phyloP scores from a whole-genome alignment of 306 rosid genomes.

The Glycine latifolia region DNA sequence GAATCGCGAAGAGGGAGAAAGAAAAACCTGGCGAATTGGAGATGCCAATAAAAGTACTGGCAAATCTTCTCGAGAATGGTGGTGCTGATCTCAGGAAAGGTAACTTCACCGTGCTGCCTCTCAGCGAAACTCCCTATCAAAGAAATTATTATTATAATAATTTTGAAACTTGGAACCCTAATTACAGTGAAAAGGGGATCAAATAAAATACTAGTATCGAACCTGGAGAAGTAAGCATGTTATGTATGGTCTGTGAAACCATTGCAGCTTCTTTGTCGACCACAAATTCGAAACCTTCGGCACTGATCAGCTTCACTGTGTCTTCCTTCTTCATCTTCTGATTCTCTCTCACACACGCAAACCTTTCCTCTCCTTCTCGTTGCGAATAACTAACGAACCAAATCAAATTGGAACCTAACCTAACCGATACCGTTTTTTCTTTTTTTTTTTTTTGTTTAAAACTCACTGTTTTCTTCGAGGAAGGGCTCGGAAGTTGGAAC shows the following conservation, averaged over 20 bases:
- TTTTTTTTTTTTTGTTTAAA: no score
- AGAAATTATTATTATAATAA: neutral
- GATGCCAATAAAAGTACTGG: constrained; percentile 96
- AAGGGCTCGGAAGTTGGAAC: no score
- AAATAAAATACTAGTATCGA: constrained; percentile 57
- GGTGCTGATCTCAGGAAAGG: constrained; percentile 96
- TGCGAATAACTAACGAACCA: neutral
- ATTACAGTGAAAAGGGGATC: neutral
- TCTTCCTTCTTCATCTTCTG: constrained; percentile 84
- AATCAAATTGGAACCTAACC: no score
- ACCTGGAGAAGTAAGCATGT: constrained; percentile 99
- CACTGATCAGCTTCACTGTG: constrained; percentile 86
- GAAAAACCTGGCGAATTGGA: constrained; percentile 82
- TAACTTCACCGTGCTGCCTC: constrained; percentile 80
- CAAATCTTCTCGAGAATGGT: constrained; percentile 98
- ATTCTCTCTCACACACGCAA: no score
- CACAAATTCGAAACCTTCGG: constrained; percentile 94
- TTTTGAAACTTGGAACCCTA: constrained; percentile 39
- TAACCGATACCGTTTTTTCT: no score
- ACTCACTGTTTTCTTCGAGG: no score
- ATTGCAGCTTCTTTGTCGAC: constrained; percentile 95
- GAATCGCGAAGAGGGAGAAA: no score
- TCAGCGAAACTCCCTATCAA: constrained; percentile 87
- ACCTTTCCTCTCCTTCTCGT: neutral
- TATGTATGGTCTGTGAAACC: constrained; percentile 98